A percentile compares a stretch with the other conserved stretches of the same genome.
These are phyloP conservation scores for Aphanomyces invadans DNA, from an alignment of 352 stramenopile species.

Conservation along the genomic window DNA sequence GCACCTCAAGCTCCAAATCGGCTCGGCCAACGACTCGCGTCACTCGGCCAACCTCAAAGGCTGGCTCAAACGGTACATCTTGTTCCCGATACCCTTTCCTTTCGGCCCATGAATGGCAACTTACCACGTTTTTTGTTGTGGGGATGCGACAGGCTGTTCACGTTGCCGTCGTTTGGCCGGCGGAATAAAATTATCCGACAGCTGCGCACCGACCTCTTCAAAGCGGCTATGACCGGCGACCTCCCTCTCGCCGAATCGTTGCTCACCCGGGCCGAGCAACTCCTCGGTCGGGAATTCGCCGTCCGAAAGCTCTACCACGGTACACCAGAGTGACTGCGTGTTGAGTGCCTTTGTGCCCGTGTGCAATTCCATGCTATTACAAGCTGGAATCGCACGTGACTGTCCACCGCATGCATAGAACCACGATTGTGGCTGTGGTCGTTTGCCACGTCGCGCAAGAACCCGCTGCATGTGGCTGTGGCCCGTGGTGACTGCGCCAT, in stretches of 20 bases:
- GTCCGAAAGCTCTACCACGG: slow-evolving; percentile 17
- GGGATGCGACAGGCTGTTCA: slow-evolving; percentile 34
- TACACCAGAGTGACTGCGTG: background rate
- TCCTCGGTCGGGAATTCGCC: slow-evolving; percentile 21
- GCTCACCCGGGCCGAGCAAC: slow-evolving; percentile 29
- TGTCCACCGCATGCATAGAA: too few species aligned
- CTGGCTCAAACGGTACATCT: slow-evolving; percentile 31
- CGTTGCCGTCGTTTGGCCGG: slow-evolving; percentile 30
- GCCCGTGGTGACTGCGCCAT: slow-evolving; percentile 46
- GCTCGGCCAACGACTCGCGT: slow-evolving; percentile 50
- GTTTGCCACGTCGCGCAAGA: slow-evolving; percentile 62
- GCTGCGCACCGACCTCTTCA: slow-evolving; percentile 63
- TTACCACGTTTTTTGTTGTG: background rate
- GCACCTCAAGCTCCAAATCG: slow-evolving; percentile 66
- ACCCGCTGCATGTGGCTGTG: slow-evolving; percentile 65
- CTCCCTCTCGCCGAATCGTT: slow-evolving; percentile 36
- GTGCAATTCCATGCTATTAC: too few species aligned
- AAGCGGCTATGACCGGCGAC: slow-evolving; percentile 46
- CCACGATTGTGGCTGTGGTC: slow-evolving; percentile 55
- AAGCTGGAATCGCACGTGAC: too few species aligned
- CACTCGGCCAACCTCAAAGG: slow-evolving; percentile 53
- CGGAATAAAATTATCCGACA: slow-evolving; percentile 30
- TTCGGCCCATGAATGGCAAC: background rate
- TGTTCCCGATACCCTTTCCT: too few species aligned
- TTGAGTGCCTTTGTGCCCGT: slow-evolving; percentile 4